A percentile compares a stretch with the other conserved stretches of the same genome.
Conservation (phyloP, 805 yeast species). For the Sungouiella blattae region DNA sequence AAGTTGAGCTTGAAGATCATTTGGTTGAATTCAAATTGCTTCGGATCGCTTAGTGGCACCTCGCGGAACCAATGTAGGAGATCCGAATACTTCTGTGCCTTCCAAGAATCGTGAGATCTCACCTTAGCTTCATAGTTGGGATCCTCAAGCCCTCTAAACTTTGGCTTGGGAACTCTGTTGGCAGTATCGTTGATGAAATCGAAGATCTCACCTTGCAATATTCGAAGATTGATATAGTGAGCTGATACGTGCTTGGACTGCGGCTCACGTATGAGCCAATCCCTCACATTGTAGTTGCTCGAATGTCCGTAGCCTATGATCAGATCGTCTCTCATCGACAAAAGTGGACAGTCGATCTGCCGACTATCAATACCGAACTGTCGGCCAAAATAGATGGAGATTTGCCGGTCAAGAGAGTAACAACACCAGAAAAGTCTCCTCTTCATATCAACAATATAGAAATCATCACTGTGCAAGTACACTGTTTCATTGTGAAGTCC, state of each 20-base stretch:
- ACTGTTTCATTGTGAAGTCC: conserved; percentile 11
- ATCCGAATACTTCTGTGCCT: conserved; percentile 3
- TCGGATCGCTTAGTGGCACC: neutral
- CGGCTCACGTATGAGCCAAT: conserved; percentile 1
- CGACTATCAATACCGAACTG: conserved; percentile 7
- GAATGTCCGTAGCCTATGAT: neutral
- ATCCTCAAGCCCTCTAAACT: neutral
- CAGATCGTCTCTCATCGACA: conserved; percentile 8
- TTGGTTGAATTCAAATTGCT: conserved; percentile 3
- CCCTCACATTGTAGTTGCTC: neutral
- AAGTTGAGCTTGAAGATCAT: conserved; percentile 9
- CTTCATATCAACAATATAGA: conserved; percentile 6
- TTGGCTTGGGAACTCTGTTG: conserved; percentile 2
- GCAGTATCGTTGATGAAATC: conserved; percentile 6
- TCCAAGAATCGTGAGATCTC: conserved; percentile 5
- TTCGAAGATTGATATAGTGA: conserved; percentile 7
- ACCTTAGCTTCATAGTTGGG: neutral
- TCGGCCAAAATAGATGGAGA: conserved; percentile 8
- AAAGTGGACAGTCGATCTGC: conserved; percentile 6
- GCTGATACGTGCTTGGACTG: conserved; percentile 4
- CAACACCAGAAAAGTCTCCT: conserved; percentile 11
- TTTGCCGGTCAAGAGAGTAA: conserved; percentile 9
- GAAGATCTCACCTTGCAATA: conserved; percentile 6
- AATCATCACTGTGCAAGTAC: conserved; percentile 1
- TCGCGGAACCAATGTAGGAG: conserved; percentile 5